Evolutionary conservation across 345 rosid species (phyloP).

Genomic region (Cochlearia excelsa): DNA sequence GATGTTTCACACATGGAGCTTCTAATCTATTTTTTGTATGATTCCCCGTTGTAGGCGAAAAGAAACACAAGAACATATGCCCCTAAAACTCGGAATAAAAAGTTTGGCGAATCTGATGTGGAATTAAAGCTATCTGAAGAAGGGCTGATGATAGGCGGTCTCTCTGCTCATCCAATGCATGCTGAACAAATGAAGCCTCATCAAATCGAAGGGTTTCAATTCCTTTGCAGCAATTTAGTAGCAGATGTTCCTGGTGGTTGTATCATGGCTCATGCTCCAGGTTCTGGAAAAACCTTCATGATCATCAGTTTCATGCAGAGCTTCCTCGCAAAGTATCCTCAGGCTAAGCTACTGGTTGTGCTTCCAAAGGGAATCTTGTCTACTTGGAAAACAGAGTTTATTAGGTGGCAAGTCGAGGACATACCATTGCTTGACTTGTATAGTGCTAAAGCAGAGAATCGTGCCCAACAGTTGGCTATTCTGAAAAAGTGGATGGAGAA

Average conservation of each 20-base stretch:
- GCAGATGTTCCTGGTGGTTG: conserved; percentile 85
- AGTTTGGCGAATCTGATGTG: conserved; percentile 43
- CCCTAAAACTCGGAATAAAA: conserved; percentile 45
- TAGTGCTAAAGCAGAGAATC: conserved; percentile 71
- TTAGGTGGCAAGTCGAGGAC: conserved; percentile 88
- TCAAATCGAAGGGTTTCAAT: conserved; percentile 86
- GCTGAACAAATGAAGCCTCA: conserved; percentile 88
- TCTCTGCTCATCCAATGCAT: conserved; percentile 86
- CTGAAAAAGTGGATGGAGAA: conserved; percentile 77
- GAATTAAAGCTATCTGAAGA: conserved; percentile 52
- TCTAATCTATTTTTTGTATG: conserved; percentile 3
- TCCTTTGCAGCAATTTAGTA: conserved; percentile 78
- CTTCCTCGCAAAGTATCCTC: conserved; percentile 83
- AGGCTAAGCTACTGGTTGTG: conserved; percentile 80
- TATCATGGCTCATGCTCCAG: conserved; percentile 98
- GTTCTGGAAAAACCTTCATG: conserved; percentile 98
- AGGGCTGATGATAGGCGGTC: conserved; percentile 56
- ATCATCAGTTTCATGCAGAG: conserved; percentile 93
- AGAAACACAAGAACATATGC: conserved; percentile 53
- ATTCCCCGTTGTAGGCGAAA: conserved; percentile 48
- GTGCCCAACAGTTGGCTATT: conserved; percentile 66
- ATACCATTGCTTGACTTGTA: conserved; percentile 75
- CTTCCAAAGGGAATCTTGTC: conserved; percentile 87
- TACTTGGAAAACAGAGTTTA: conserved; percentile 89
- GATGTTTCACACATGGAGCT: not conserved